Evolutionary conservation across 371 early-diverging fungal species (phyloP), one percentile per base, ranked within the genome.

Genomic region (Dichotomocladium elegans): DNA sequence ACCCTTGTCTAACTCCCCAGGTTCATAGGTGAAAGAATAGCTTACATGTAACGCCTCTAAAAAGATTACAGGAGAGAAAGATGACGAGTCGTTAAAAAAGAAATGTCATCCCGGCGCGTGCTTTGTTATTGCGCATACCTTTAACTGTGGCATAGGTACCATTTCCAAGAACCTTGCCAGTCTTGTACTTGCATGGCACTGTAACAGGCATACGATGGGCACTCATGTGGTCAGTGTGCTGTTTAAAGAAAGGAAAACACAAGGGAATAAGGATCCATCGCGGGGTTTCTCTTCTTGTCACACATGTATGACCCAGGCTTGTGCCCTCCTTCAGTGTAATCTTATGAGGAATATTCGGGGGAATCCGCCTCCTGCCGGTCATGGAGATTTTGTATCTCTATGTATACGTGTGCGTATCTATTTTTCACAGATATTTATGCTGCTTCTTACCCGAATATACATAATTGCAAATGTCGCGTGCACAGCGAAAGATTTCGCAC

Each of bases 71-170:
- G 28, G 9, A n/a, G 7, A 29, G 15, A 28, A 19, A 21, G 24
- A 24, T 51, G 45, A 24, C 29, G 47, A 58, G 31, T n/a, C 31
- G 14, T 19, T 10, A 35, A 21, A 28, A 26, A 46, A 31, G 25
- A 41, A n/a, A 37, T 21, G n/a, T 37, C 37, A 37, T 37, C 37
- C n/a, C 12, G 37, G n/a, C n/a, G n/a, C n/a, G n/a, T n/a, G n/a
- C n/a, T n/a, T n/a, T n/a, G n/a, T n/a, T n/a, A 45, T 3, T 21
- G 21, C 35, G 19, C 41, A 57, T 74, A 86, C 87, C 87, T 80
- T 86, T 86, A 41, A 86, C 87, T 6, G 77, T 73, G 30, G 84
- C 87, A 64, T 86, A 86, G 44, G 83, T 86, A 41, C 87, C 87
- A 57, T 81, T 80, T 2, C 87, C 87, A 29, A 86, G 74, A 11